Conservation (phyloP, 768 basidiomycete genomes). For the Panaeolus papilionaceus region DNA sequence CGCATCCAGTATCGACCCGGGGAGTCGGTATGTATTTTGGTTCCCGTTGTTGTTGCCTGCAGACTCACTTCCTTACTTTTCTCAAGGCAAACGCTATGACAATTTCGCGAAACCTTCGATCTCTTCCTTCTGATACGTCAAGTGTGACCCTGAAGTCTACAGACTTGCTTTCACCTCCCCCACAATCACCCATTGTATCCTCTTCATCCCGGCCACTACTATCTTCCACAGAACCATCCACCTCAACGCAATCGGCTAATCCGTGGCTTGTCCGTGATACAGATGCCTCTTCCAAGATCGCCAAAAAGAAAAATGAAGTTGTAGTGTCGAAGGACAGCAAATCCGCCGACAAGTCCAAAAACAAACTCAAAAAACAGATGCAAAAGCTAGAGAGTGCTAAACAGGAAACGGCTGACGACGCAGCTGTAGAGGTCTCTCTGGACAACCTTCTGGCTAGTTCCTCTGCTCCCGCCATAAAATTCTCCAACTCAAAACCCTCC, state of each 20-base stretch:
- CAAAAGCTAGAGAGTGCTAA: constrained; percentile 63
- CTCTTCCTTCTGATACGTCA: constrained; percentile 60
- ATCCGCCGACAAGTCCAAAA: constrained; percentile 67
- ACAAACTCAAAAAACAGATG: constrained; percentile 72
- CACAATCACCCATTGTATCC: constrained; percentile 31
- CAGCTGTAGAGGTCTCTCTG: constrained; percentile 76
- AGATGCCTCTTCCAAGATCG: constrained; percentile 44
- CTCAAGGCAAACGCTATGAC: constrained; percentile 28
- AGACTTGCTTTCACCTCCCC: constrained; percentile 49
- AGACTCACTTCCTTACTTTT: not conserved
- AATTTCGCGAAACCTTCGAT: constrained; percentile 31
- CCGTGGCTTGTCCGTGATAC: constrained; percentile 76
- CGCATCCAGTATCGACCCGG: constrained; percentile 69
- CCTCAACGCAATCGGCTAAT: constrained; percentile 50
- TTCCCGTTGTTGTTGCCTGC: not conserved
- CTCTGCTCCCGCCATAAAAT: constrained; percentile 45
- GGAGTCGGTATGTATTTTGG: constrained; percentile 35
- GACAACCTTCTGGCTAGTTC: constrained; percentile 51
- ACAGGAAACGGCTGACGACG: constrained; percentile 73
- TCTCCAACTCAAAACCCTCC: constrained; percentile 29
- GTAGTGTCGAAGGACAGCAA: constrained; percentile 72
- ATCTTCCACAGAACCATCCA: constrained; percentile 6
- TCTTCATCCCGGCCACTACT: constrained; percentile 11
- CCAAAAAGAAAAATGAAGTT: constrained; percentile 78
- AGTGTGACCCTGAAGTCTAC: constrained; percentile 74